A percentile compares a stretch with the other conserved stretches of the same genome.
Evolutionary conservation across 257 asterid genomes (phyloP).

Genomic region (Gardenia jasminoides): DNA sequence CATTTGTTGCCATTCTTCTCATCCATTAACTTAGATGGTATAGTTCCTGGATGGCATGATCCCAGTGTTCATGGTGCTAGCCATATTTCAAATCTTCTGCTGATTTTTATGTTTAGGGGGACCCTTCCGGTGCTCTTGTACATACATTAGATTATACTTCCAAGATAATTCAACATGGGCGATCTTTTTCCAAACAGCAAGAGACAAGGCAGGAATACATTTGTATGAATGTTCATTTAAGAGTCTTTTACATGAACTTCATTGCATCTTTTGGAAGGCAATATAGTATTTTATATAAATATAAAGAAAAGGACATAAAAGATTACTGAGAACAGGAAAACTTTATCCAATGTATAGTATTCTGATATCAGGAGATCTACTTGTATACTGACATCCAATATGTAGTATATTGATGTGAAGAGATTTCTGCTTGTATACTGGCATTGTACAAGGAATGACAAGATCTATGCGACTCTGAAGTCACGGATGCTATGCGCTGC

Average conservation of each 20-base stretch:
- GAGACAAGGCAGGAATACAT: no score
- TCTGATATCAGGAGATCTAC: no score
- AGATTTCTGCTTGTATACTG: no score
- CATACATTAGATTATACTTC: background rate
- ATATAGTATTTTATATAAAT: background rate
- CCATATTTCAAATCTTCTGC: background rate
- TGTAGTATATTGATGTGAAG: no score
- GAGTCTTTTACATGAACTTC: background rate
- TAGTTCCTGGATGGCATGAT: background rate
- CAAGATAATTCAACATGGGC: no score
- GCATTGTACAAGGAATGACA: no score
- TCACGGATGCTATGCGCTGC: background rate
- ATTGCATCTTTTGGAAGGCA: background rate
- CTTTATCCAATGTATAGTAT: background rate
- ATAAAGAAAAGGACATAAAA: no score
- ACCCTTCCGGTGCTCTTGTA: background rate
- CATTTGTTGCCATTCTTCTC: background rate
- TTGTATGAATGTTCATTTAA: no score
- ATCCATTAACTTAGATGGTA: background rate
- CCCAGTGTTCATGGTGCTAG: background rate
- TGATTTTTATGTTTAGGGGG: background rate
- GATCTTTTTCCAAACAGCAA: no score
- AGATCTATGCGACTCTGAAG: background rate
- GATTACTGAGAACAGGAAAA: background rate
- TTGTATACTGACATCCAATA: no score